Conservation (phyloP, 306 rosid genomes). For the Citrullus colocynthis region DNA sequence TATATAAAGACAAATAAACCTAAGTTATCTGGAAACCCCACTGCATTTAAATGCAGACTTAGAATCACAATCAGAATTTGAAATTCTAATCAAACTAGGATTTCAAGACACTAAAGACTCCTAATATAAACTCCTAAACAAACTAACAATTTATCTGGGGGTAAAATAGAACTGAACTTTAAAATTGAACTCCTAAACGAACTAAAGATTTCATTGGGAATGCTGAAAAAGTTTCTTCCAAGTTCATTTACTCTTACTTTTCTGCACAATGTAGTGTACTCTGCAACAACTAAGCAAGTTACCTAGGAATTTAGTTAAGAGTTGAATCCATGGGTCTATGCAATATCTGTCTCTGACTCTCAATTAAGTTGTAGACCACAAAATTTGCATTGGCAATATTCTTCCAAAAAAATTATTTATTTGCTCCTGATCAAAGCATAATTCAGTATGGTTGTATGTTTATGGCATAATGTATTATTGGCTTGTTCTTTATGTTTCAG, state of each 20-base stretch:
- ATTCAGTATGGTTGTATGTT: neutral
- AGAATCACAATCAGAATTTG: no score
- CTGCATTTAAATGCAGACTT: no score
- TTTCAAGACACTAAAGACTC: no score
- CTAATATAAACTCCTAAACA: neutral
- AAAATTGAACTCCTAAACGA: neutral
- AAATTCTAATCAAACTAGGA: no score
- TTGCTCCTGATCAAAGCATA: neutral
- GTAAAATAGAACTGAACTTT: neutral
- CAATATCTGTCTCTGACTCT: neutral
- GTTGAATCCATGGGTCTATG: neutral
- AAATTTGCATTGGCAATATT: neutral
- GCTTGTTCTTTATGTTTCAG: slow-evolving; percentile 37
- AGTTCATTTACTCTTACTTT: neutral
- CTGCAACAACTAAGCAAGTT: neutral
- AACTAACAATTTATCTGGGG: neutral
- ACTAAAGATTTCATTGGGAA: neutral
- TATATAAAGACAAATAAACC: no score
- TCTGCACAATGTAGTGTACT: neutral
- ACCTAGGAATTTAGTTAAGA: neutral
- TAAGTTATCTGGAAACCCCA: no score
- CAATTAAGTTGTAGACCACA: neutral
- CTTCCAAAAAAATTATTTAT: neutral
- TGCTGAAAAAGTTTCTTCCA: neutral
- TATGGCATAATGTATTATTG: neutral